These are phyloP conservation scores for Coccomyxa subellipsoidea DNA, from an alignment of 163 green algal species.

Conservation along the genomic window DNA sequence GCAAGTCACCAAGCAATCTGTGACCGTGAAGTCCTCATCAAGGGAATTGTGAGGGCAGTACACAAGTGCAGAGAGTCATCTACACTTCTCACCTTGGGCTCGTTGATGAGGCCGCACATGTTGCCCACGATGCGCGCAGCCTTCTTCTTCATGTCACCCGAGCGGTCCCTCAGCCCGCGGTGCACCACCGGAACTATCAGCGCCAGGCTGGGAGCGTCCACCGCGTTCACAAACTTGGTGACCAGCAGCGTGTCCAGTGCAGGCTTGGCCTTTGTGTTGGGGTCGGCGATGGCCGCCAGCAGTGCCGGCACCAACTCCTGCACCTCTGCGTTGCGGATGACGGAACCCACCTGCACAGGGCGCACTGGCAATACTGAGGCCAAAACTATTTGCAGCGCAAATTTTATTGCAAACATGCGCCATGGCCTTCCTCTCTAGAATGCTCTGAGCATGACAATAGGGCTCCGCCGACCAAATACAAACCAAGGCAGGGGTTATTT, in stretches of 20 bases:
- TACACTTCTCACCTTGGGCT: constrained; percentile 57
- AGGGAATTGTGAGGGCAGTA: too few species aligned
- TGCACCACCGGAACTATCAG: constrained; percentile 94
- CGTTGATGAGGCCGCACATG: constrained; percentile 88
- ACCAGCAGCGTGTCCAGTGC: constrained; percentile 87
- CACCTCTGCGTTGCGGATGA: constrained; percentile 95
- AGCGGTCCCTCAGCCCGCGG: constrained; percentile 83
- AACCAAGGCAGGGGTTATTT: background rate
- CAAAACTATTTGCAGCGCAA: too few species aligned
- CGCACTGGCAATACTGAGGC: too few species aligned
- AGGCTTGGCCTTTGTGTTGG: constrained; percentile 69
- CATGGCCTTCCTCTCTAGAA: too few species aligned
- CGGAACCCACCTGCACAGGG: constrained; percentile 81
- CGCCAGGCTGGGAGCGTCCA: constrained; percentile 89
- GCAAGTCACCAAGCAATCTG: too few species aligned
- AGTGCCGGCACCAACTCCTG: constrained; percentile 74
- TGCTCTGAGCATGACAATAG: too few species aligned
- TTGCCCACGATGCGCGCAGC: constrained; percentile 92
- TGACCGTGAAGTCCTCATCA: too few species aligned
- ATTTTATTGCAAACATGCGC: too few species aligned
- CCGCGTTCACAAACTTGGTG: constrained; percentile 94
- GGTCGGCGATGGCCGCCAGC: constrained; percentile 83
- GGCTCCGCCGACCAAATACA: too few species aligned
- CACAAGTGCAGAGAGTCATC: background rate
- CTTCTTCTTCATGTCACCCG: constrained; percentile 90